phyloP scores from a whole-genome alignment of 805 yeast species.

The Metschnikowia similis region DNA sequence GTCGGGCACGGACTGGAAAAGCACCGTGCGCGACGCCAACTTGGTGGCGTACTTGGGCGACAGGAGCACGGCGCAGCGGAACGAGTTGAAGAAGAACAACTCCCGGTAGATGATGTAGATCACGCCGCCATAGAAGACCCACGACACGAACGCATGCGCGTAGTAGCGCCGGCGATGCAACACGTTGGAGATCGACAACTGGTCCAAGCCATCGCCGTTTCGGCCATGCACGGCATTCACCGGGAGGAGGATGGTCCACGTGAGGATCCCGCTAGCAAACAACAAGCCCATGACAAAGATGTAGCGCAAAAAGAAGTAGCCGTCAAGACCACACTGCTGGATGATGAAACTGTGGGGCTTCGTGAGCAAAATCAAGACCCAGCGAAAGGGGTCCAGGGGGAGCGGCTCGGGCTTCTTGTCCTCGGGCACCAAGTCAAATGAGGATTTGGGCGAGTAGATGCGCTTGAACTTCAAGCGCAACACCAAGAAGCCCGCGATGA shows the following conservation, averaged over 20 bases:
- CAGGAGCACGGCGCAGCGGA: slow-evolving; percentile 72
- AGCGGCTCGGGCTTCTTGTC: slow-evolving; percentile 66
- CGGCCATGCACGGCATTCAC: slow-evolving; percentile 71
- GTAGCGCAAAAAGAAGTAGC: slow-evolving; percentile 84
- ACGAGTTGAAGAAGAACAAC: slow-evolving; percentile 67
- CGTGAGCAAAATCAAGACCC: slow-evolving; percentile 62
- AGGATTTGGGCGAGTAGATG: slow-evolving; percentile 80
- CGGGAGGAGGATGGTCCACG: slow-evolving; percentile 74
- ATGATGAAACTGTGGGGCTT: slow-evolving; percentile 73
- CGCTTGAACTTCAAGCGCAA: slow-evolving; percentile 64
- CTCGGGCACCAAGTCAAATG: slow-evolving; percentile 53
- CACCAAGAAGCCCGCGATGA: slow-evolving; percentile 58
- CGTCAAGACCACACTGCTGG: slow-evolving; percentile 90
- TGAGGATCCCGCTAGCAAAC: slow-evolving; percentile 42
- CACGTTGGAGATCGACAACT: slow-evolving; percentile 74
- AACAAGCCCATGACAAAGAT: slow-evolving; percentile 51
- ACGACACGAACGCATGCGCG: slow-evolving; percentile 79
- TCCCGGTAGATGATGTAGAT: slow-evolving; percentile 80
- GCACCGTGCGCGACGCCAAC: slow-evolving; percentile 73
- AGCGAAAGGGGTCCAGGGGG: slow-evolving; percentile 60
- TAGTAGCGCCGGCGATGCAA: slow-evolving; percentile 58
- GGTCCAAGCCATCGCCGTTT: slow-evolving; percentile 64
- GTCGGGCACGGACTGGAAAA: slow-evolving; percentile 81
- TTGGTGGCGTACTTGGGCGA: slow-evolving; percentile 76
- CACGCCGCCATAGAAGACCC: slow-evolving; percentile 70